Evolutionary conservation across 371 early-diverging fungal species (phyloP).

Genomic region (Amoeboradix gromovi): DNA sequence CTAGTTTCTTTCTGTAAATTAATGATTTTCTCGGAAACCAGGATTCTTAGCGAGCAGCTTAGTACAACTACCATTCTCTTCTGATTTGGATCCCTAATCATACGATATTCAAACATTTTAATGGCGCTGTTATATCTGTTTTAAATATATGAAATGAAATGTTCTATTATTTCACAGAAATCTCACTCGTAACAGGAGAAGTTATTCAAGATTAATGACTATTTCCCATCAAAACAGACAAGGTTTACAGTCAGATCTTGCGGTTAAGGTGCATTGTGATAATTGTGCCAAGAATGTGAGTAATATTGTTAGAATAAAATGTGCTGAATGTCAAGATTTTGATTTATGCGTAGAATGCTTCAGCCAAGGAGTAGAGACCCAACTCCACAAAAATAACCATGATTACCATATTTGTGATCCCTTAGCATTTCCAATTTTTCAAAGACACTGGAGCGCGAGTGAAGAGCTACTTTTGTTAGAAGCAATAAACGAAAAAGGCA

Average conservation of each 20-base stretch:
- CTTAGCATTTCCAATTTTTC: conserved; percentile 56
- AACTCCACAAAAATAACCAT: conserved; percentile 52
- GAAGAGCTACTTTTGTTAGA: conserved; percentile 87
- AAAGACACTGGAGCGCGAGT: conserved; percentile 72
- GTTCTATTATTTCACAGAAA: too few relatives aligned
- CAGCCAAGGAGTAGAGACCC: conserved; percentile 46
- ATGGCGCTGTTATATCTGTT: too few relatives aligned
- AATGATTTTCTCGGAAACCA: too few relatives aligned
- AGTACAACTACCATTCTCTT: too few relatives aligned
- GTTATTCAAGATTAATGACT: neutral
- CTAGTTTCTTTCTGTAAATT: too few relatives aligned
- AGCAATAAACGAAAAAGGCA: conserved; percentile 60
- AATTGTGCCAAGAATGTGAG: conserved; percentile 61
- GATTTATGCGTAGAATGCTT: conserved; percentile 90
- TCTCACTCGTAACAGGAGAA: too few relatives aligned
- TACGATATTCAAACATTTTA: too few relatives aligned
- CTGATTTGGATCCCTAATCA: too few relatives aligned
- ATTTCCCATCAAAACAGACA: neutral
- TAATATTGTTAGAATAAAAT: conserved; percentile 57
- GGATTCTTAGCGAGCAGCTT: too few relatives aligned
- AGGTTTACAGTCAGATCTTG: neutral
- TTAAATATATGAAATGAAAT: too few relatives aligned
- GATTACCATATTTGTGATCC: conserved; percentile 57
- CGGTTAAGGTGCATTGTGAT: conserved; percentile 48
- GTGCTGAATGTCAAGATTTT: conserved; percentile 66